These are phyloP conservation scores for Aspergillus neoniger DNA, from an alignment of 2,329 filamentous ascomycete genomes.

Conservation along the genomic window DNA sequence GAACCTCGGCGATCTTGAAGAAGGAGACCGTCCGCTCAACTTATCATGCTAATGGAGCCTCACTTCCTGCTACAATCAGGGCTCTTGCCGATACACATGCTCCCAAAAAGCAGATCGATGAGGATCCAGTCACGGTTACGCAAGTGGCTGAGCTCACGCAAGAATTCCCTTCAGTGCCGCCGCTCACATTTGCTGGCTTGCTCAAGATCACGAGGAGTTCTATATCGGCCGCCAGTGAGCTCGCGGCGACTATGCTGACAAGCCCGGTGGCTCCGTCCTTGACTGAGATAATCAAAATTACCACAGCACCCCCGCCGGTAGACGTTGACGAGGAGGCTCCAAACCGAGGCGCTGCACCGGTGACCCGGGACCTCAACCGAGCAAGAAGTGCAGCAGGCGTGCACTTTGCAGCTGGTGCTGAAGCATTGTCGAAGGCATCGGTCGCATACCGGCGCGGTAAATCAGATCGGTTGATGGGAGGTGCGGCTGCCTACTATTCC, in stretches of 20 bases:
- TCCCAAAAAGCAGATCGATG: slow-evolving; percentile 38
- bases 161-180: slow-evolving; percentile 57
- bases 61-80: slow-evolving; percentile 57
- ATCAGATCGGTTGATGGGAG: slow-evolving; percentile 72
- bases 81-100: slow-evolving; percentile 54
- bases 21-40: slow-evolving; percentile 54
- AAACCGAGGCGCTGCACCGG: slow-evolving; percentile 11
- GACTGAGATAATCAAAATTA: slow-evolving; percentile 50
- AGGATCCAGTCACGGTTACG: slow-evolving; percentile 48
- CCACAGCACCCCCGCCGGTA: slow-evolving; percentile 23
- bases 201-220: slow-evolving; percentile 60
- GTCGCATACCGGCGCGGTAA: slow-evolving; percentile 62
- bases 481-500: slow-evolving; percentile 74
- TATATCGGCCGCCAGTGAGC: slow-evolving; percentile 58
- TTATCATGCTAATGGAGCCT: slow-evolving; percentile 62
- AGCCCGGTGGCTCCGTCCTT: slow-evolving; percentile 33
- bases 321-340: slow-evolving; percentile 28
- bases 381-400: slow-evolving; percentile 44
- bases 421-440: slow-evolving; percentile 60
- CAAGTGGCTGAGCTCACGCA: slow-evolving; percentile 57
- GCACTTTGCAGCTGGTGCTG: slow-evolving; percentile 50
- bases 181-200: slow-evolving; percentile 53
- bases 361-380: slow-evolving; percentile 25
- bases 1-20: slow-evolving; percentile 50
- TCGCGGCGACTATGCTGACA: slow-evolving; percentile 57